Conservation (phyloP, 768 basidiomycete genomes). For the Boletus speciosus region DNA sequence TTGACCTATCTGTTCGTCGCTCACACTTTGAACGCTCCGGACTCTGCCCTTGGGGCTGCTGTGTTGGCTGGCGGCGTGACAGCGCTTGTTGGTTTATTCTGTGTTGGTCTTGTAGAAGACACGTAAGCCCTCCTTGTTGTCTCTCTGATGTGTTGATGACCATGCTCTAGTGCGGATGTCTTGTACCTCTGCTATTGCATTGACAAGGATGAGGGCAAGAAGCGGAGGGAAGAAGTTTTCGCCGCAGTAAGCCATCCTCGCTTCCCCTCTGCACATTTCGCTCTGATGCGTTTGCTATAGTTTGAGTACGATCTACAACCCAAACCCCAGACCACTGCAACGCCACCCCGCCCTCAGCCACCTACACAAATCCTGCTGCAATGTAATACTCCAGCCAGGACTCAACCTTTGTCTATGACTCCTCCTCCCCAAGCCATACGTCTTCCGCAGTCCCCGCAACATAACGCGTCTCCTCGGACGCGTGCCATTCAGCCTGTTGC, state of each 20-base stretch:
- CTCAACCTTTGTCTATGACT: conserved; percentile 6
- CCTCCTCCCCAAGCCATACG: conserved; percentile 13
- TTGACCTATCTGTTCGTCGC: conserved; percentile 87
- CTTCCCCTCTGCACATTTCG: background rate
- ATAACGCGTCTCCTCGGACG: background rate
- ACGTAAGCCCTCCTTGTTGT: conserved; percentile 41
- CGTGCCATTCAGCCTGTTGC: conserved; percentile 3
- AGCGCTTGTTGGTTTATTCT: conserved; percentile 78
- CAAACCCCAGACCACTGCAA: conserved; percentile 3
- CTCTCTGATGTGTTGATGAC: background rate
- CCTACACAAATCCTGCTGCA: conserved; percentile 8
- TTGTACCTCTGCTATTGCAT: conserved; percentile 67
- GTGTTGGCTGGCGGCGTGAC: conserved; percentile 77
- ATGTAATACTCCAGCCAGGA: conserved; percentile 5
- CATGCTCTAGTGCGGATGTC: conserved; percentile 49
- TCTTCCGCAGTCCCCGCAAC: conserved; percentile 7
- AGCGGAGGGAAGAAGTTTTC: conserved; percentile 51
- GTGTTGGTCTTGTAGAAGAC: conserved; percentile 78
- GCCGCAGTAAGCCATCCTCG: conserved; percentile 42
- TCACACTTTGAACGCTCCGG: conserved; percentile 66
- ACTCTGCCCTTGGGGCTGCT: conserved; percentile 71
- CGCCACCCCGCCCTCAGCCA: conserved; percentile 17
- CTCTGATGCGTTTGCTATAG: conserved; percentile 22
- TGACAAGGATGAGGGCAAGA: conserved; percentile 52
- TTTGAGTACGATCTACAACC: conserved; percentile 40